Conservation (phyloP, 75 land plant genomes). For the Pseudotsuga menziesii region DNA sequence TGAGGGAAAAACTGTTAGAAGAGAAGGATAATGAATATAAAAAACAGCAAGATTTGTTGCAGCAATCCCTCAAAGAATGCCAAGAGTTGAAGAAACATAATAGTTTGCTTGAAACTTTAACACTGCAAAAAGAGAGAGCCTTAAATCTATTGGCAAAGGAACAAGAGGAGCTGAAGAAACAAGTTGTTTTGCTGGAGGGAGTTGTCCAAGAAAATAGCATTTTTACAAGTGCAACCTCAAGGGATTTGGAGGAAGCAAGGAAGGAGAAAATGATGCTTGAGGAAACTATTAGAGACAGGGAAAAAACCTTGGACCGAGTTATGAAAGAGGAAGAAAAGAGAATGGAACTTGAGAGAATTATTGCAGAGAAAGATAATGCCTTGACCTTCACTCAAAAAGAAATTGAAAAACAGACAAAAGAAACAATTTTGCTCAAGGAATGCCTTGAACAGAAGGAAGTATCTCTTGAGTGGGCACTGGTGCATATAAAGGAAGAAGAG, state of each 20-base stretch:
- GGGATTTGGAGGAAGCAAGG: conserved; percentile 2
- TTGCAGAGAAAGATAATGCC: conserved; percentile 1
- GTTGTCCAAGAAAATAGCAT: background rate
- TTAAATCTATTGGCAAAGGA: background rate
- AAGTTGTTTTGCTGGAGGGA: conserved; percentile 5
- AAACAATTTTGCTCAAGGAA: background rate
- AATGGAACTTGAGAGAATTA: background rate
- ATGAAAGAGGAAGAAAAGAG: background rate
- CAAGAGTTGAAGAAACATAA: background rate
- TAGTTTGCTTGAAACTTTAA: background rate
- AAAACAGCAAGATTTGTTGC: background rate
- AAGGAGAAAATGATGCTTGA: conserved; percentile 7
- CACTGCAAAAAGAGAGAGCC: background rate
- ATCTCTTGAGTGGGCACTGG: background rate
- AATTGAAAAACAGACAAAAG: background rate
- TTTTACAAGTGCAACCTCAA: background rate
- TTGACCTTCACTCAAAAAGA: background rate
- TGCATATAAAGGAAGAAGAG: conserved; percentile 3
- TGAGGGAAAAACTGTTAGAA: background rate
- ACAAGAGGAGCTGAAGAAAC: background rate
- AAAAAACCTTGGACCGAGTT: background rate
- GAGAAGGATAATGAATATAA: background rate
- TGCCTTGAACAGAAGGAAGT: conserved; percentile 2
- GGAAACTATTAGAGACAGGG: background rate
- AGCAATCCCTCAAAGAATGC: background rate